Evolutionary conservation across 208 protist species (phyloP).

Genomic region (Leishmania martiniquensis): DNA sequence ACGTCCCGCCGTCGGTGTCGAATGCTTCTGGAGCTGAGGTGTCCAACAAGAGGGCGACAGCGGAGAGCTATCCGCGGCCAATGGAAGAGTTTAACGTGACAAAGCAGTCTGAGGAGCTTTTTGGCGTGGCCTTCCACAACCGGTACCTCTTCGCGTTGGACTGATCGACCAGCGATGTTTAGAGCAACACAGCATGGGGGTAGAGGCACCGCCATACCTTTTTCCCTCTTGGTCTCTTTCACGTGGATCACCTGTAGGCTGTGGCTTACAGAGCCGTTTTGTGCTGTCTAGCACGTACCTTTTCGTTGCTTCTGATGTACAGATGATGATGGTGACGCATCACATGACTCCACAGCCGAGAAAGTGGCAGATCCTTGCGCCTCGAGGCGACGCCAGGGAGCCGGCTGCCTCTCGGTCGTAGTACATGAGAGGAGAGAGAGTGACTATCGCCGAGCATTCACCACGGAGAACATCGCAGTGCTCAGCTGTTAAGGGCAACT

Average conservation of each 20-base stretch:
- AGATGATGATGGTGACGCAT: neutral
- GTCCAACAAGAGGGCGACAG: neutral
- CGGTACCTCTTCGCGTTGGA: constrained; percentile 92
- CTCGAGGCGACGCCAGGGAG: neutral
- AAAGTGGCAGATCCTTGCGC: neutral
- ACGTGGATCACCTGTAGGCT: neutral
- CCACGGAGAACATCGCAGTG: neutral
- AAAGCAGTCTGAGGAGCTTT: constrained; percentile 76
- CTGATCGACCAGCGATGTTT: neutral
- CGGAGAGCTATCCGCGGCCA: neutral
- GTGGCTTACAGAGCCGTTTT: neutral
- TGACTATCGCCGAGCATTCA: neutral
- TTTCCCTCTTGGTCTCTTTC: neutral
- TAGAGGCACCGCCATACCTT: neutral
- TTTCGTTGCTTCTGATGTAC: neutral
- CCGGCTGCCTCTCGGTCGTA: neutral
- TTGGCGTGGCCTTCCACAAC: constrained; percentile 90
- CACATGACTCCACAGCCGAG: neutral
- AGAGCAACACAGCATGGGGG: too few species aligned
- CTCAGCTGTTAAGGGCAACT: neutral
- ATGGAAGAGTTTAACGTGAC: constrained; percentile 81
- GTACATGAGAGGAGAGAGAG: neutral
- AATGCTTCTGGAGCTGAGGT: neutral
- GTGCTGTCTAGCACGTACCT: neutral
- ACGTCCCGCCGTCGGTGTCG: neutral